These are phyloP conservation scores for Leccinum pachyderme DNA, from an alignment of 1,284 basidiomycete genomes.

Conservation along the genomic window DNA sequence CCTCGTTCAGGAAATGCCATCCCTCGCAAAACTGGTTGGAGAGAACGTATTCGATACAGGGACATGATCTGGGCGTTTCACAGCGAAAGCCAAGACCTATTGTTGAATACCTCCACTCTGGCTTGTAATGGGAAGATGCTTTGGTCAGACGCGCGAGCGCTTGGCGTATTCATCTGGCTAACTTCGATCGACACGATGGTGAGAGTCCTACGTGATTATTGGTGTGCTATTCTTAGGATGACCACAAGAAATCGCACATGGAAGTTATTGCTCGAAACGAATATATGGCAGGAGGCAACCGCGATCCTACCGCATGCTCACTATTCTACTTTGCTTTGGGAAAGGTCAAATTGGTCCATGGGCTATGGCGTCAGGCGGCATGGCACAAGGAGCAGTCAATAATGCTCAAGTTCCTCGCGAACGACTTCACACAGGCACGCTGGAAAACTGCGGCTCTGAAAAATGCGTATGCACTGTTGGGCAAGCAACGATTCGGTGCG, in stretches of 20 bases:
- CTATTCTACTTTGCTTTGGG: constrained; percentile 94
- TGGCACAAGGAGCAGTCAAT: constrained; percentile 89
- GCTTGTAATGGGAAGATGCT: constrained; percentile 81
- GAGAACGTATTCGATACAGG: constrained; percentile 79
- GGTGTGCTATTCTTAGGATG: constrained; percentile 2
- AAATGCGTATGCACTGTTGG: constrained; percentile 92
- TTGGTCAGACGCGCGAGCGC: constrained; percentile 83
- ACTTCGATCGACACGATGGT: constrained; percentile 76
- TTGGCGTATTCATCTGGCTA: constrained; percentile 90
- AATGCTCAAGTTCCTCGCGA: constrained; percentile 92
- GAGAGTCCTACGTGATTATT: constrained; percentile 28
- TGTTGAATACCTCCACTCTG: constrained; percentile 68
- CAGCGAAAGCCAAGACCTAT: constrained; percentile 86
- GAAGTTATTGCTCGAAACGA: constrained; percentile 92
- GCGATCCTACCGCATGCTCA: constrained; percentile 88
- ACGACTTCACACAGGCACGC: constrained; percentile 83
- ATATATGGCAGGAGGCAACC: constrained; percentile 81
- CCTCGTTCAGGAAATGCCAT: constrained; percentile 40
- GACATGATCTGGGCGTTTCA: constrained; percentile 96
- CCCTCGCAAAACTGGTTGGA: constrained; percentile 46
- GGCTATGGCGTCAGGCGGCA: constrained; percentile 92
- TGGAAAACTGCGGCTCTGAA: constrained; percentile 95
- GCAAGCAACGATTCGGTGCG: constrained; percentile 90
- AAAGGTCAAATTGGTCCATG: constrained; percentile 89
- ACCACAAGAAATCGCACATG: constrained; percentile 67